Evolutionary conservation across 805 yeast genomes (phyloP), one percentile per base, ranked within the genome.

Genomic region (Tetrapisispora fleetii): DNA sequence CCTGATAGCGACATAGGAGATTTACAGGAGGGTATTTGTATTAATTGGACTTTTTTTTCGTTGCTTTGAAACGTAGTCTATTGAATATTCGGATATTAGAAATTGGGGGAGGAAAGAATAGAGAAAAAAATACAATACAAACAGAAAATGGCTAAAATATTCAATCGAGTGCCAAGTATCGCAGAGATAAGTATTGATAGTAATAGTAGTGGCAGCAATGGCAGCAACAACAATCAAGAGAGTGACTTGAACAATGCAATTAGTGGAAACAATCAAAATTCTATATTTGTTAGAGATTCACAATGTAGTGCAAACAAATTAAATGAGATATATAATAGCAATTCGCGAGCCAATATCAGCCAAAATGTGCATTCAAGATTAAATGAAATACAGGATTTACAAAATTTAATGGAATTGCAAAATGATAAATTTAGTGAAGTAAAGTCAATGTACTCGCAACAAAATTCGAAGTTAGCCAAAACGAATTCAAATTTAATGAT

Each of bases 401-500:
- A 64, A 42, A 54, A 59, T 19, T 36, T 63, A 18, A 52, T 63
- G 53, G 65, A 64, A 47, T 35, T 50, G 9, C 63, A 61, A 33
- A 52, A 51, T 18, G 44, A 41, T 17, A 57, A 56, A 40, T 48
- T 52, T 16, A 58, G 56, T 24, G 35, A 44, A 1, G 47, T 60
- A n/a, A 64, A 54, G 35, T 54, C 52, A 48, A 62, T 56, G 11
- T 62, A 59, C 49, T 57, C 56, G 40, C 59, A 53, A 44, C 72
- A 64, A 57, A 83, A 83, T 62, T 71, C 70, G 47, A 73, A 75
- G n/a, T 63, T 84, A 27, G 86, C 86, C 1, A 77, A 72, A 52
- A 76, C 74, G 45, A 81, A 80, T 58, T 74, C 83, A 2, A 59
- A 70, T 21, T 65, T 82, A 59, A 68, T 75, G 71, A 59, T 72